Conservation (phyloP, 306 rosid genomes). For the Cicer cuneatum region DNA sequence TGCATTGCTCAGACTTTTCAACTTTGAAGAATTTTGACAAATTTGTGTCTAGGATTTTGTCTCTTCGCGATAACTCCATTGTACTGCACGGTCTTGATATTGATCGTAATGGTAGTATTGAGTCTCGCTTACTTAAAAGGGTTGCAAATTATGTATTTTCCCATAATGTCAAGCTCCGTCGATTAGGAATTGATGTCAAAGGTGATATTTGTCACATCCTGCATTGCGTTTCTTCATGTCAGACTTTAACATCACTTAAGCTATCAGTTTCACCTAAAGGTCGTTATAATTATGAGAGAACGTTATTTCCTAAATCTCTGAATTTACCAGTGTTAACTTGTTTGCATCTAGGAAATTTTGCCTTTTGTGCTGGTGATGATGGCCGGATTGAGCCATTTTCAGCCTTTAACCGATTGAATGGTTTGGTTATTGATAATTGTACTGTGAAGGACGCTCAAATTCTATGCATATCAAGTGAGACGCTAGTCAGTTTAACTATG, state of each 20-base stretch:
- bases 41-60: slow-evolving; percentile 17
- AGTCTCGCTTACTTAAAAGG: slow-evolving; percentile 4
- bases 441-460: not conserved
- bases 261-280: slow-evolving; percentile 6
- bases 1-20: not conserved
- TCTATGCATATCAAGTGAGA: slow-evolving; percentile 2
- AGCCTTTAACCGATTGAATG: not conserved
- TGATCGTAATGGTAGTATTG: not conserved
- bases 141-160: slow-evolving; percentile 3
- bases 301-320: slow-evolving; percentile 4
- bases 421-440: not conserved
- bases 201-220: slow-evolving; percentile 16
- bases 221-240: not conserved
- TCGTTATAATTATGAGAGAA: not conserved
- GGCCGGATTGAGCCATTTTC: not conserved
- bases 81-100: slow-evolving; percentile 9
- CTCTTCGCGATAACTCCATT: not conserved
- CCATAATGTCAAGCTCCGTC: not conserved
- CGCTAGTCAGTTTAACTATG: slow-evolving; percentile 8
- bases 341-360: not conserved
- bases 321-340: not conserved
- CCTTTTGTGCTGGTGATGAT: not conserved
- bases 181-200: not conserved
- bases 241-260: slow-evolving; percentile 30
- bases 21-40: not conserved